Base-by-base conservation (phyloP, 768 basidiomycete genomes). In the Hericium coralloides region DNA sequence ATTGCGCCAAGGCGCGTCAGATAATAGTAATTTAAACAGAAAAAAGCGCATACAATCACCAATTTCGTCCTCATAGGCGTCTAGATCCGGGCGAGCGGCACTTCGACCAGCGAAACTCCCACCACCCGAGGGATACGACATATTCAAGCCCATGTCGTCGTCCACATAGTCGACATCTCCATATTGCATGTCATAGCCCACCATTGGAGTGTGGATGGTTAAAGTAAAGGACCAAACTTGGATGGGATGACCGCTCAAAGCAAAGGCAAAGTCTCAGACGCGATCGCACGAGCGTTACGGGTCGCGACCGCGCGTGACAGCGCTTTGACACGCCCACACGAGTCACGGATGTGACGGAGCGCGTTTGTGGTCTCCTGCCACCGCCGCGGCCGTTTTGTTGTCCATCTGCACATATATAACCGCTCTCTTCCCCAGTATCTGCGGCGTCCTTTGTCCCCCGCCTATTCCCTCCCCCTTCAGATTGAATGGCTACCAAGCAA, bases 401-500 rank as follows among this genome's bases (percentile, higher is more conserved):
- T 31, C 14, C 18, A 31, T 6, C 31, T 31, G 31, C 31, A 6
- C 31, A 9, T 31, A 31, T 31, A 31, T 31, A 31, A 31, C 31
- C 31, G 31, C 31, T 31, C 31, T 31, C 31, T 31, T 31, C 31
- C 31, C 31, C 31, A 31, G 31, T 31, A 31, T 31, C 31, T 31
- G 31, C 10, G 31, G 4, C 10, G 15, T 52, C 41, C 31, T 57
- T 43, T 48, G 51, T 15, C 10, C 47, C 37, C 52, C 41, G 53
- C 55, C 49, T 38, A 56, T 45, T 45, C 38, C 49, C 41, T 37
- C 56, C 39, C 39, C 12, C n/a, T 31, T 23, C 43, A 36, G 49
- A n/a, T 17, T 6, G 15, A 36, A 61, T 61, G 60, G 59, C 60
- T 22, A 39, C 60, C 55, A 61, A 61, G 38, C 55, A 52, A 38